Base-by-base conservation (phyloP, 805 yeast genomes). In the Lipomyces japonicus region DNA sequence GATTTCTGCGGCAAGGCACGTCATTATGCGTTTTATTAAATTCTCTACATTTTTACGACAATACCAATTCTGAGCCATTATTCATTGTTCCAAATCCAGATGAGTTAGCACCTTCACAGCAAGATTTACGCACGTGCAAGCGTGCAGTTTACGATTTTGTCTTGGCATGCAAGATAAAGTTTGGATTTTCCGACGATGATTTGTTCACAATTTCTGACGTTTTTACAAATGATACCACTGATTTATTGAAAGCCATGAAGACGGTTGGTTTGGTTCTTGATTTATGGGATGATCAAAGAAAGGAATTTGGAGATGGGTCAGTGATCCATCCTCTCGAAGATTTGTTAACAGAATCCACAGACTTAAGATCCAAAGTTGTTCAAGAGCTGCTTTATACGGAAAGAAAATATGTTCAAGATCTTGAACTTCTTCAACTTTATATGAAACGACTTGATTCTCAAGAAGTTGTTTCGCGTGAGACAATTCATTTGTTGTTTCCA, bases 141-240 rank as follows among this genome's bases (percentile, higher is more conserved):
- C 84, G 84, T 70, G 82, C 88, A 22, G 88, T 93, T 23, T 93
- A 91, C 68, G 91, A 86, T 64, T 93, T 93, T 66, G 78, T 91
- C 44, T 76, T 83, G 53, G 95, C 95, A 9, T 91, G 95, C 64
- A 86, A 86, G 65, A 75, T 78, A 43, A 81, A 85, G 62, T 74
- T 90, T 53, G 77, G 79, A 39, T 77, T 86, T 54, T 39, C 56
- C 34, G 95, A 88, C 67, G 87, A 86, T 42, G 84, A 84, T 60
- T 74, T 91, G 66, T 90, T 93, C 69, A 87, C 96, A 26, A 85
- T 93, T 39, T 84, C 95, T 16, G 86, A 87, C 67, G 95, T 89
- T 1, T 91, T 88, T 62, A 78, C 88, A 39, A 90, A 86, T 59
- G 81, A 80, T 53, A 84, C 96, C 3, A 79, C 81, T 51, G 95